Base-by-base conservation (phyloP, 441 rosid species). In the Pelargonium cotyledonis region DNA sequence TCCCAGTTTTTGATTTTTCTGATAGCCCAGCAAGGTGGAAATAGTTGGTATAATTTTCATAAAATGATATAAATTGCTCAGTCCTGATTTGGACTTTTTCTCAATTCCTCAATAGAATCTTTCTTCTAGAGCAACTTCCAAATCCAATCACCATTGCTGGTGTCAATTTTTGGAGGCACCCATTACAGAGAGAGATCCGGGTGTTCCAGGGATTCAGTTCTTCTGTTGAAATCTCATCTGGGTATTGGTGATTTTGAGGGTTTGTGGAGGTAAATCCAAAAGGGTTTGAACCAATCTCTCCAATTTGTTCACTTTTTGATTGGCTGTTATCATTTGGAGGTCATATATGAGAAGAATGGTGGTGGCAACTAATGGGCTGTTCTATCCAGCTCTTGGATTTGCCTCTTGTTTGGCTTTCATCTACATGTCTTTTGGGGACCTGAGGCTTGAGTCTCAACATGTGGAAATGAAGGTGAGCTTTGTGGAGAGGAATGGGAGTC, bases 361-460 rank as follows among this genome's bases (percentile, higher is more conserved):
- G 69, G 80, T 83, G 1, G 88, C 85, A 65, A 57, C 19, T 57
- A 89, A 85, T 68, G 90, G 92, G 62, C 38, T 85, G 62, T 29
- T 84, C 47, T 74, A 72, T 76, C 96, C 98, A 55, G 85, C 90
- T 80, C 76, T 92, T 40, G 95, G 97, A 15, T 85, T 92, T 75
- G 89, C 90, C 2, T 83, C 92, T 16, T 90, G 96, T 72, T 78
- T 86, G 68, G 84, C 81, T 26, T 85, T 92, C 72, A 70, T 90
- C 58, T 92, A 90, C 78, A 73, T 90, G 85, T 90, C 96, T 3
- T 88, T 92, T 68, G 94, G 97, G n/a, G 89, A 78, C 69, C 71
- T 86, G 77, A 75, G 78, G 79, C 73, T 82, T 38, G 70, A 44
- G 75, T 70, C 43, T 80, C 80, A 67, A 9, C 46, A 66, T 41